phyloP scores from a whole-genome alignment of 2,329 filamentous ascomycete genomes.

The Lasiodiplodia hormozganensis region DNA sequence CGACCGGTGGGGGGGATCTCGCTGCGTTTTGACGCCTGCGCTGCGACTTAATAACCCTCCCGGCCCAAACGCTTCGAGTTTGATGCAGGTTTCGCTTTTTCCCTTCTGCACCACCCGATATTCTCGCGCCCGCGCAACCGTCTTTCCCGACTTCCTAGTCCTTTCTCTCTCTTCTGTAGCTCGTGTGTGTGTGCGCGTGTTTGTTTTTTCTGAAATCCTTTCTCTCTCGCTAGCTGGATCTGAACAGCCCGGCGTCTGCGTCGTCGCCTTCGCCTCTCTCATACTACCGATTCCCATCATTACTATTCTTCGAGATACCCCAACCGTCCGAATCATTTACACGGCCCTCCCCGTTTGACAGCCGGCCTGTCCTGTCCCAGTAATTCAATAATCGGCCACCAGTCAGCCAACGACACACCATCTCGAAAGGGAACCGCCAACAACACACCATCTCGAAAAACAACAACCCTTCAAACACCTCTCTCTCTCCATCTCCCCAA shows the following conservation, averaged over 20 bases:
- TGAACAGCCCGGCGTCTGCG: neutral
- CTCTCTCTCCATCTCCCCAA: neutral
- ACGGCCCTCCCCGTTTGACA: neutral
- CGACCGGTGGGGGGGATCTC: neutral
- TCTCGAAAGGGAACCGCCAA: neutral
- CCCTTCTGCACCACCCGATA: neutral
- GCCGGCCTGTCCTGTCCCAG: neutral
- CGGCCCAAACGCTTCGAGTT: conserved; percentile 4
- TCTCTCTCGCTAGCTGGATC: neutral
- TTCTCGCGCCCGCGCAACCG: neutral
- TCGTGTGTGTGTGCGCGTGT: no score
- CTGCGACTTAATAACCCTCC: neutral
- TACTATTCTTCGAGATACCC: neutral
- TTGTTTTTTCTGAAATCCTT: neutral
- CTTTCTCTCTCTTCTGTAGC: neutral
- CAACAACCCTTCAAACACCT: neutral
- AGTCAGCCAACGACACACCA: no score
- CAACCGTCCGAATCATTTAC: no score
- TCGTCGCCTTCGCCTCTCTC: neutral
- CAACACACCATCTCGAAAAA: neutral
- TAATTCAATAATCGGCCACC: neutral
- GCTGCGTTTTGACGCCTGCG: neutral
- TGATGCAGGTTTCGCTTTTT: conserved; percentile 17
- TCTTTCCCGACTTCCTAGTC: neutral
- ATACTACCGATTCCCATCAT: neutral